Conservation (phyloP, 2,329 filamentous ascomycete species). For the Penicillium sp. region DNA sequence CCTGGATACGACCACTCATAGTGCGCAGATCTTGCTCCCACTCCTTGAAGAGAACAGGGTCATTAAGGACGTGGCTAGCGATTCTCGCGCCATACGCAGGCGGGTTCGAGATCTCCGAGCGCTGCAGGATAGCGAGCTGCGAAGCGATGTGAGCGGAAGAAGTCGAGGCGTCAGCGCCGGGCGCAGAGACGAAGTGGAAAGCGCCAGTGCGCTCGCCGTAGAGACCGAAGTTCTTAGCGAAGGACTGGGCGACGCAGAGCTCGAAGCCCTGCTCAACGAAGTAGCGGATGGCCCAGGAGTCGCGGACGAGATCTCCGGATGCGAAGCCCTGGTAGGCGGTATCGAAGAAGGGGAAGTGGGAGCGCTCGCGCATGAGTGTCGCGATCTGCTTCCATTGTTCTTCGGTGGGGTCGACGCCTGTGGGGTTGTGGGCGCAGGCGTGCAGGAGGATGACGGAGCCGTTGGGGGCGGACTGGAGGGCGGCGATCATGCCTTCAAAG, state of each 20-base stretch:
- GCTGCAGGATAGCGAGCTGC: constrained; percentile 91
- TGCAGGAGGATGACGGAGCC: constrained; percentile 88
- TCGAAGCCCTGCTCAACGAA: constrained; percentile 91
- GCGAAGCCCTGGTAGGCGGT: constrained; percentile 97
- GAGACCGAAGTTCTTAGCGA: not conserved
- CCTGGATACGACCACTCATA: constrained; percentile 94
- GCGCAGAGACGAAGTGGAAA: constrained; percentile 87
- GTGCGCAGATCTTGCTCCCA: constrained; percentile 91
- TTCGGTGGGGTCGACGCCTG: constrained; percentile 89
- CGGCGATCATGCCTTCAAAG: constrained; percentile 80
- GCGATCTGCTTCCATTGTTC: constrained; percentile 95
- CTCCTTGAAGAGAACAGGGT: constrained; percentile 76
- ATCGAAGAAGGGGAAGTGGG: constrained; percentile 98
- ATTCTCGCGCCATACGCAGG: constrained; percentile 93
- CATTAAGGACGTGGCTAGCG: constrained; percentile 80
- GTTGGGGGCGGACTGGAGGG: constrained; percentile 70
- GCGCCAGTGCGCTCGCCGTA: constrained; percentile 86
- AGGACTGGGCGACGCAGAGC: constrained; percentile 50
- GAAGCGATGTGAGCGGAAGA: constrained; percentile 70
- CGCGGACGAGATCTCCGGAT: constrained; percentile 79
- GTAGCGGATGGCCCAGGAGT: constrained; percentile 91
- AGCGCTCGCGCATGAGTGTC: constrained; percentile 70
- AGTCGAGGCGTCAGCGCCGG: constrained; percentile 66
- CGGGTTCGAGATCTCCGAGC: constrained; percentile 96
- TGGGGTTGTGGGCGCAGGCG: constrained; percentile 97